phyloP scores from a whole-genome alignment of 1,139 yeast genomes.

The Hansenula sp. region DNA sequence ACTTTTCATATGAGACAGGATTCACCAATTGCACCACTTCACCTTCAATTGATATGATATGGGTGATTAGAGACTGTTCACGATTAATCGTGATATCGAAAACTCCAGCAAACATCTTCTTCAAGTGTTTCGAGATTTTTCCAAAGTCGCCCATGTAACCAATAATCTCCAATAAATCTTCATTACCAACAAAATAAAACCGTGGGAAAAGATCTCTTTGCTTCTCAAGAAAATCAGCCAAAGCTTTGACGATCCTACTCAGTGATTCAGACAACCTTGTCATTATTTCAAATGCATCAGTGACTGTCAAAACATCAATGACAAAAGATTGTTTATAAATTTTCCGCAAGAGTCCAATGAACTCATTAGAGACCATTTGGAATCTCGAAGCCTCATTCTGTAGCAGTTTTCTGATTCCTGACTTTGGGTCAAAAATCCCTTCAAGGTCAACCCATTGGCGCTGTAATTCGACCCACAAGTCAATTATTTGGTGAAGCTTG shows the following conservation, averaged over 20 bases:
- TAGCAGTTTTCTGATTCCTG: conserved; percentile 57
- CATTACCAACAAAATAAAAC: conserved; percentile 87
- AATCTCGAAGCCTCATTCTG: conserved; percentile 74
- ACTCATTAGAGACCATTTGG: conserved; percentile 59
- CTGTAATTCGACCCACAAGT: conserved; percentile 81
- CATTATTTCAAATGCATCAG: conserved; percentile 46
- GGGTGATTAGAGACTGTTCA: conserved; percentile 36
- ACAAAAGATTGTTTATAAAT: conserved; percentile 49
- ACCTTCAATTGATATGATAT: conserved; percentile 59
- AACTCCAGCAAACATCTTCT: conserved; percentile 73
- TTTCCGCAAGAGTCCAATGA: conserved; percentile 46
- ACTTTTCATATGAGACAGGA: conserved; percentile 42
- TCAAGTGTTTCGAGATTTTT: conserved; percentile 56
- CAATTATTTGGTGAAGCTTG: conserved; percentile 49
- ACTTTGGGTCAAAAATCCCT: conserved; percentile 65
- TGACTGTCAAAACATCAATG: conserved; percentile 53
- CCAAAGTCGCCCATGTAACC: conserved; percentile 56
- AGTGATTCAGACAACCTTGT: conserved; percentile 55
- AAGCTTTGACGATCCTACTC: conserved; percentile 55
- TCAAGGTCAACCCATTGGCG: conserved; percentile 85
- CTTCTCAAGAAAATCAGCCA: conserved; percentile 74
- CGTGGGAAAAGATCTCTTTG: conserved; percentile 80
- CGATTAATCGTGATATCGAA: conserved; percentile 38
- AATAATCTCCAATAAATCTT: conserved; percentile 78
- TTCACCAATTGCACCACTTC: conserved; percentile 47